Evolutionary conservation across 1,139 yeast genomes (phyloP).

Genomic region (Saccharomyces hybrid): DNA sequence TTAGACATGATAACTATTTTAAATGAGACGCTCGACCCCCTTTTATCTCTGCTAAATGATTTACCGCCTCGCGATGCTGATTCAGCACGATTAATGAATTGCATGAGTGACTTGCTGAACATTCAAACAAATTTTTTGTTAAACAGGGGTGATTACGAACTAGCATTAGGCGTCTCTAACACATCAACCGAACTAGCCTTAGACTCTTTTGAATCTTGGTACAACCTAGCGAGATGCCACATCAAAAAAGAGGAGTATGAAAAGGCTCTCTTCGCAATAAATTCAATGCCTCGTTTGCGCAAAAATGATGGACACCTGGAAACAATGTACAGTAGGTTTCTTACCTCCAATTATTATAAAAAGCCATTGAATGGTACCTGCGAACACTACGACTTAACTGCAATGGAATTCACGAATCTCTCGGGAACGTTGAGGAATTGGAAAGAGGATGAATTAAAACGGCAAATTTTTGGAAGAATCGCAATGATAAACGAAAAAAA

Average conservation of each 20-base stretch:
- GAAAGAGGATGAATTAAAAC: conserved; percentile 22
- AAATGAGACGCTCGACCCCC: conserved; percentile 44
- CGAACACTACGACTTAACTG: conserved; percentile 55
- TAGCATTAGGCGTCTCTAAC: conserved; percentile 66
- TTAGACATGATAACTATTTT: conserved; percentile 60
- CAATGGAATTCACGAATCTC: conserved; percentile 49
- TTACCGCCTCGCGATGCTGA: conserved; percentile 11
- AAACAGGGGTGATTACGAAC: conserved; percentile 53
- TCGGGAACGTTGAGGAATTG: conserved; percentile 36
- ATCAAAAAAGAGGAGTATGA: conserved; percentile 63
- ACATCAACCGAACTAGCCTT: conserved; percentile 77
- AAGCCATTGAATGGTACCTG: conserved; percentile 19
- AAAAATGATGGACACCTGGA: conserved; percentile 18
- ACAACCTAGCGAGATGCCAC: conserved; percentile 61
- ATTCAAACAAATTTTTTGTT: conserved; percentile 69
- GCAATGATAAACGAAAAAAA: conserved; percentile 42
- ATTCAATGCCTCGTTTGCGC: conserved; percentile 67
- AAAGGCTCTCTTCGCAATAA: conserved; percentile 71
- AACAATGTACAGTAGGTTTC: conserved; percentile 11
- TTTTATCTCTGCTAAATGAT: conserved; percentile 12
- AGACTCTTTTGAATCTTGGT: conserved; percentile 80
- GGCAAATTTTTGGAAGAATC: conserved; percentile 45
- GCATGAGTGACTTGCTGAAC: conserved; percentile 31
- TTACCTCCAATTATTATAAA: conserved; percentile 21
- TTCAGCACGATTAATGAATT: conserved; percentile 5